Conservation (phyloP, 208 protist species). For the Acanthamoeba triangularis region DNA sequence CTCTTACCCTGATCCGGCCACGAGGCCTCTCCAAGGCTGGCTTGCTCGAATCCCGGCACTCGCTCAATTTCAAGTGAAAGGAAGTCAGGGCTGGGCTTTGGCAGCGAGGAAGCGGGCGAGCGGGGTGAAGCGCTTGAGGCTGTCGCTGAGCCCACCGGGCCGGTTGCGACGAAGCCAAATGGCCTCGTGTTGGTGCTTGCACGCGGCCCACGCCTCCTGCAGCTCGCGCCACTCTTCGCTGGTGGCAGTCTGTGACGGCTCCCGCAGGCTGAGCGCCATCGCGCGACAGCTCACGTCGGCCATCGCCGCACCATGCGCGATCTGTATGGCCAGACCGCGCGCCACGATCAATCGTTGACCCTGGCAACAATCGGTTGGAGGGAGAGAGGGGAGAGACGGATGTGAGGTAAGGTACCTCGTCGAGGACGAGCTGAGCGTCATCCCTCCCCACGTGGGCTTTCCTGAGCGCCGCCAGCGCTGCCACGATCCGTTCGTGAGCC, state of each 20-base stretch:
- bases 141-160: constrained; percentile 6
- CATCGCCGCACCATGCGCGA: constrained; percentile 36
- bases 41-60: too few species aligned
- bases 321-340: not conserved
- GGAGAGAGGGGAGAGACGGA: not conserved
- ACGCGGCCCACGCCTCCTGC: not conserved
- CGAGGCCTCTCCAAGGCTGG: too few species aligned
- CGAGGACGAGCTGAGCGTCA: not conserved
- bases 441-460: not conserved
- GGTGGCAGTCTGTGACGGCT: not conserved
- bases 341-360: not conserved
- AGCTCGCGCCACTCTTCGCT: not conserved
- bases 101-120: not conserved
- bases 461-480: not conserved
- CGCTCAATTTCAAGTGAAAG: not conserved
- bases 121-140: constrained; percentile 31
- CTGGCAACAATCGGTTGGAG: not conserved
- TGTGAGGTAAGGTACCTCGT: not conserved
- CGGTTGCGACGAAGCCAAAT: constrained; percentile 52
- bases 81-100: not conserved
- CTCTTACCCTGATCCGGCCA: too few species aligned
- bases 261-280: not conserved
- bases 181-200: not conserved
- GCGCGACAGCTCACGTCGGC: constrained; percentile 42
- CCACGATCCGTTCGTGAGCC: not conserved